These are phyloP conservation scores for Candida endomychidarum DNA, from an alignment of 805 yeast genomes.

Conservation along the genomic window DNA sequence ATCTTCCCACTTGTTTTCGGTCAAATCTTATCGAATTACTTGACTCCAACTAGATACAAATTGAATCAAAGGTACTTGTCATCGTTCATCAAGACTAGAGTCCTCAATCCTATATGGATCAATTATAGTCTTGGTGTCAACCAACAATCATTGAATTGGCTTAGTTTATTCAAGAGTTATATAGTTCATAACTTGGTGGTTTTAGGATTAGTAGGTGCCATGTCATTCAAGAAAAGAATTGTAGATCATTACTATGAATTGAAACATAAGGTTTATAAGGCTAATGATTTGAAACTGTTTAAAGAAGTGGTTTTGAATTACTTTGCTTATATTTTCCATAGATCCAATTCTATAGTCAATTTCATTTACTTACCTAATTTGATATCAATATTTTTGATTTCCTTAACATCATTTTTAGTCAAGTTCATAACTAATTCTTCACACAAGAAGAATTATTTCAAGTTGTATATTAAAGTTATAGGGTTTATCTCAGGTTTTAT, in stretches of 20 bases:
- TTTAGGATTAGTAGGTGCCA: constrained; percentile 18
- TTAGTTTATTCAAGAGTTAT: constrained; percentile 28
- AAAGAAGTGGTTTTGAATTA: constrained; percentile 18
- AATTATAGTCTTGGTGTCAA: constrained; percentile 32
- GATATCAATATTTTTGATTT: constrained; percentile 32
- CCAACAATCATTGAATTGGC: constrained; percentile 27
- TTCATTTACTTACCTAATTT: constrained; percentile 38
- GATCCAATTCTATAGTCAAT: constrained; percentile 32
- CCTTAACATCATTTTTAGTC: constrained; percentile 34
- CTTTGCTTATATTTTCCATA: constrained; percentile 20
- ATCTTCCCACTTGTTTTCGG: constrained; percentile 38
- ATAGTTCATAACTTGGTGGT: constrained; percentile 25
- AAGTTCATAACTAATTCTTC: constrained; percentile 18
- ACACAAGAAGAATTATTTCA: constrained; percentile 26
- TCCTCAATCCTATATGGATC: constrained; percentile 44
- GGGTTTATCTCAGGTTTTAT: constrained; percentile 36
- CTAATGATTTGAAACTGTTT: constrained; percentile 12
- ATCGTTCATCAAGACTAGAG: constrained; percentile 26
- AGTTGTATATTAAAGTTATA: constrained; percentile 33
- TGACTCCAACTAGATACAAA: constrained; percentile 38
- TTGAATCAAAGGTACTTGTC: constrained; percentile 38
- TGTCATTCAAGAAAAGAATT: constrained; percentile 22
- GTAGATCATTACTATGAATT: constrained; percentile 25
- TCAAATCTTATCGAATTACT: constrained; percentile 39
- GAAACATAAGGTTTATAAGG: constrained; percentile 15